Evolutionary conservation across 2,329 filamentous ascomycete genomes (phyloP), one percentile per base, ranked within the genome.

Genomic region (Trichoderma atroviride): DNA sequence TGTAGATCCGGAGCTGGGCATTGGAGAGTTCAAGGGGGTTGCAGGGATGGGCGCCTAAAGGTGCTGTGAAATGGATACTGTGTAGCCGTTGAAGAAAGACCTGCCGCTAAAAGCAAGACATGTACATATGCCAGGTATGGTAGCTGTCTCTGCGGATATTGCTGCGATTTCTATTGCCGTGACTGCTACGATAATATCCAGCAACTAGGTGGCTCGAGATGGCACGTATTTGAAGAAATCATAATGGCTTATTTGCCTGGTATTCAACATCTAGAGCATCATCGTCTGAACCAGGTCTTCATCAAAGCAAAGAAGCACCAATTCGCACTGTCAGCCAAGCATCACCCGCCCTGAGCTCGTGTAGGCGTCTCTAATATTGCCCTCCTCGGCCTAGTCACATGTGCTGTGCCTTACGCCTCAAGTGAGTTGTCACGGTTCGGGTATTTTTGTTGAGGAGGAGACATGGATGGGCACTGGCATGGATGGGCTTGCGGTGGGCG

Each of bases 341-440:
- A 31, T 35, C 31, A 14, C 58, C n/a, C 31, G 24, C 50, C 22
- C 53, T 14, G 24, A 9, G 53, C 53, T 57, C 31, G 53, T 27
- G 61, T 55, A 63, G 52, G 60, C 22, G 47, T 43, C 40, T n/a
- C 33, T 37, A 61, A 47, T 50, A 61, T 50, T 47, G 58, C 58
- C 58, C 58, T 43, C 24, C 58, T 50, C 29, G 58, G 58, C 37
- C 58, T 50, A 61, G 58, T 61, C 37, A 60, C 37, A 29, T 43
- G 40, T 43, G 40, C 40, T 50, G 47, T 50, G 47, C 47, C 47
- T 50, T 50, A 24, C 47, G 47, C 47, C 47, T 50, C 11, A 50
- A 10, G 47, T 22, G 47, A 31, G 37, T 40, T 19, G 7, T 29
- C 53, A 33, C 9, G n/a, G 58, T 31, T 61, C 58, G 58, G 58